Conservation (phyloP, 2,329 filamentous ascomycete genomes). For the Dothistroma septosporum region DNA sequence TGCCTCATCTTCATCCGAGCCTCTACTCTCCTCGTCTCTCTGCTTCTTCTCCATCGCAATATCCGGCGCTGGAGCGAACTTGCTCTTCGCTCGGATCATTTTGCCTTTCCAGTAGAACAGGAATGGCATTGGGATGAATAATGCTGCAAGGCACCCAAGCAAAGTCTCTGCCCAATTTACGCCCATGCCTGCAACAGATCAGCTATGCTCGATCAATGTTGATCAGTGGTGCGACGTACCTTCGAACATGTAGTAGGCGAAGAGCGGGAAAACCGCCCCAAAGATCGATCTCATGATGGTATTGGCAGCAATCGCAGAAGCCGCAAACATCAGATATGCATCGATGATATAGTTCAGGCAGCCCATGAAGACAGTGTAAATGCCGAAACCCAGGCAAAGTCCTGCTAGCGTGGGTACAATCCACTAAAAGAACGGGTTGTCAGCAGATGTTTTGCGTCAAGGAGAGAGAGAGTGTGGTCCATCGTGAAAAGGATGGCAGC, state of each 20-base stretch:
- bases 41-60: conserved; percentile 35
- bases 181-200: conserved; percentile 39
- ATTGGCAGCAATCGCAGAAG: conserved; percentile 53
- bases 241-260: conserved; percentile 39
- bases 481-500: not conserved
- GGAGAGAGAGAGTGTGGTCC: conserved; percentile 49
- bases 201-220: not conserved
- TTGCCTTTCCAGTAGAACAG: conserved; percentile 44
- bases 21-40: conserved; percentile 32
- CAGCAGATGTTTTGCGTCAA: conserved; percentile 34
- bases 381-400: conserved; percentile 54
- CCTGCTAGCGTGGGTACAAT: conserved; percentile 42
- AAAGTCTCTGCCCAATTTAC: conserved; percentile 39
- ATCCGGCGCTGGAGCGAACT: conserved; percentile 42
- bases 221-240: conserved; percentile 25
- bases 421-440: conserved; percentile 36
- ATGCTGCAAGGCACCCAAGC: conserved; percentile 39
- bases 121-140: conserved; percentile 44
- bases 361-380: conserved; percentile 56
- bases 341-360: conserved; percentile 58
- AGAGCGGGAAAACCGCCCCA: conserved; percentile 52
- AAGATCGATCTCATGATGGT: conserved; percentile 51
- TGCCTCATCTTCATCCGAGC: conserved; percentile 5
- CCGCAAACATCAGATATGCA: conserved; percentile 50
- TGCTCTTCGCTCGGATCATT: conserved; percentile 41